Base-by-base conservation (phyloP, 345 rosid species). In the Durio zibethinus region DNA sequence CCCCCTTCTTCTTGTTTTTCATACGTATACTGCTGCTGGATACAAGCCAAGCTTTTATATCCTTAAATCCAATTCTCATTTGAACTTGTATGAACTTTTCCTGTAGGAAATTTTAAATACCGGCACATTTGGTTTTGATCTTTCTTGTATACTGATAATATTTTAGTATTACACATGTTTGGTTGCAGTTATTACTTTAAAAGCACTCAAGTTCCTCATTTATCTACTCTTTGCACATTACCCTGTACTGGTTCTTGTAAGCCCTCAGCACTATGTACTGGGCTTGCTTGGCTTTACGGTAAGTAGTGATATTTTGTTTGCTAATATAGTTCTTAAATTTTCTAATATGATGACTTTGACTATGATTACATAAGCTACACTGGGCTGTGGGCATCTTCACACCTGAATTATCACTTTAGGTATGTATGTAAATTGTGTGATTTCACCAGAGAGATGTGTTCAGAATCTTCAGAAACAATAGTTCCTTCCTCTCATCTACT, bases 101-200 rank as follows among this genome's bases (percentile, higher is more conserved):
- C n/a, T 63, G 50, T 45, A 72, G 78, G 66, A 60, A 35, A 50
- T 68, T 45, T 29, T 48, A 70, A 48, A 68, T 6, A 43, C 36
- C 11, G 9, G 4, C 43, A 43, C 57, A 27, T 69, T 7, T 1
- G 52, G 56, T 47, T 69, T 48, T 70, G 42, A 50, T 31, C 73
- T 43, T 40, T 38, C 16, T 8, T 43, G 11, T 14, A 14, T 63
- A 0, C 43, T 21, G n/a, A n/a, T 47, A 1, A n/a, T 54, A 54
- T 54, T 61, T 12, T 29, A 61, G 38, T 31, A 40, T 61, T 1
- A 14, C 31, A 62, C 42, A 16, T 14, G n/a, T 29, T 31, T 62
- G 40, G 43, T 33, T 63, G 68, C 68, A 18, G 42, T 63, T 33
- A 18, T 35, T 6, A n/a, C 68, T 18, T 20, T 20, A 9, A 38